These are phyloP conservation scores for Arachnomyces sp. DNA, from an alignment of 2,329 filamentous ascomycete species.

Conservation along the genomic window DNA sequence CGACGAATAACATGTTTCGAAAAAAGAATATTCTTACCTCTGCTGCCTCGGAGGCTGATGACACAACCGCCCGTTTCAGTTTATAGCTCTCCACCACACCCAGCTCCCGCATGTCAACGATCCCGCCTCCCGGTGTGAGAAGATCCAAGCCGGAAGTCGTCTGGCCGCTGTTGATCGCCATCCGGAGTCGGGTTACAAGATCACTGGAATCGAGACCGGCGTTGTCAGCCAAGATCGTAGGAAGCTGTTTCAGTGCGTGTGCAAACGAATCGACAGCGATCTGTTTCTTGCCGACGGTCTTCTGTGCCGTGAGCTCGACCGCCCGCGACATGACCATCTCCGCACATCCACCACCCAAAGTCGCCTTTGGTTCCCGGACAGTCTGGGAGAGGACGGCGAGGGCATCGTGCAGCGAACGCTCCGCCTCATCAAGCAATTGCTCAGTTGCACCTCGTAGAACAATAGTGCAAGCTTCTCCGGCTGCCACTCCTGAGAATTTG, in stretches of 20 bases:
- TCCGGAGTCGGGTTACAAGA: conserved; percentile 81
- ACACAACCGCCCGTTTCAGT: conserved; percentile 95
- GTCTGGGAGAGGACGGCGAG: conserved; percentile 95
- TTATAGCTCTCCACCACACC: conserved; percentile 98
- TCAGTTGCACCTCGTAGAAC: conserved; percentile 94
- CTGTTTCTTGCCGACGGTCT: conserved; percentile 94
- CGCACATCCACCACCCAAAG: conserved; percentile 87
- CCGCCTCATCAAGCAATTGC: conserved; percentile 92
- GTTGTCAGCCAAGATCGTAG: conserved; percentile 95
- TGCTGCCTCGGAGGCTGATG: conserved; percentile 88
- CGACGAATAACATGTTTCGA: not conserved
- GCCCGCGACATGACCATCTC: conserved; percentile 99
- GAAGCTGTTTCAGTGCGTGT: conserved; percentile 79
- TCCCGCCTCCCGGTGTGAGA: conserved; percentile 79
- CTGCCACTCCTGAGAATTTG: conserved; percentile 92
- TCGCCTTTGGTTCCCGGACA: conserved; percentile 86
- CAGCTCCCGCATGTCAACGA: conserved; percentile 90
- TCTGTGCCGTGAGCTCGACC: conserved; percentile 85
- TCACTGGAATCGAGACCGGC: conserved; percentile 94
- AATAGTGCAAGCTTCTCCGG: conserved; percentile 90
- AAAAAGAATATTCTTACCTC: conserved; percentile 58
- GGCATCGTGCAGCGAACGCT: conserved; percentile 91
- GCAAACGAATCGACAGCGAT: conserved; percentile 88
- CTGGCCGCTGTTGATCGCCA: conserved; percentile 91
- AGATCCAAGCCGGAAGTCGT: conserved; percentile 87